phyloP scores from a whole-genome alignment of 371 early-diverging fungal species.

The Mortierella sp. region DNA sequence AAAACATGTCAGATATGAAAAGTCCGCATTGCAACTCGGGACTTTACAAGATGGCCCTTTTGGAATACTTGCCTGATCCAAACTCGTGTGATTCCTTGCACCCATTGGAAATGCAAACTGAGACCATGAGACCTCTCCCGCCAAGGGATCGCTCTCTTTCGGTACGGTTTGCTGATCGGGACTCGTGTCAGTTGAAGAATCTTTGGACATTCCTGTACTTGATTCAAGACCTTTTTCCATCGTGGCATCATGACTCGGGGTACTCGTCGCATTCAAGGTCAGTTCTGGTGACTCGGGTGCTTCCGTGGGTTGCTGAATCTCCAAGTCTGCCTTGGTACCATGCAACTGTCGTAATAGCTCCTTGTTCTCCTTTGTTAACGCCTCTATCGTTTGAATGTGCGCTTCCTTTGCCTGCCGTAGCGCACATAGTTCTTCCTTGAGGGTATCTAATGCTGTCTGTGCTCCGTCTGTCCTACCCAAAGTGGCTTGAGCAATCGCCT shows the following conservation, averaged over 20 bases:
- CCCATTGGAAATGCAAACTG: slow-evolving; percentile 44
- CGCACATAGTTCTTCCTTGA: slow-evolving; percentile 11
- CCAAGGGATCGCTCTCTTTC: neutral
- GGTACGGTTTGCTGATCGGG: neutral
- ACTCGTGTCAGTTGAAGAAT: neutral
- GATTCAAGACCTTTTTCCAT: too few relatives aligned
- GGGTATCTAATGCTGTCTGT: neutral
- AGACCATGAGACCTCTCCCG: slow-evolving; percentile 28
- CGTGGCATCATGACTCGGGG: too few relatives aligned
- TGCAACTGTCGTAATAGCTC: slow-evolving; percentile 9
- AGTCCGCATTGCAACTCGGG: neutral
- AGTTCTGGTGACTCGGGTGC: neutral
- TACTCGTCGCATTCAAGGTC: too few relatives aligned
- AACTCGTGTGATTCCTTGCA: slow-evolving; percentile 9
- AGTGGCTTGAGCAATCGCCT: neutral
- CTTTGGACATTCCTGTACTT: too few relatives aligned
- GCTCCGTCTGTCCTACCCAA: neutral
- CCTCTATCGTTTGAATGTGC: neutral
- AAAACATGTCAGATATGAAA: too few relatives aligned
- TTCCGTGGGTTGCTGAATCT: neutral
- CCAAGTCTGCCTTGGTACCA: slow-evolving; percentile 10
- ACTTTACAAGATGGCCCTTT: too few relatives aligned
- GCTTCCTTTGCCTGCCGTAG: slow-evolving; percentile 3
- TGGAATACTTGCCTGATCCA: slow-evolving; percentile 15
- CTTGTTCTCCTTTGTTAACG: slow-evolving; percentile 11